phyloP scores from a whole-genome alignment of 2,329 filamentous ascomycete species.

The Fusarium odoratissimum region DNA sequence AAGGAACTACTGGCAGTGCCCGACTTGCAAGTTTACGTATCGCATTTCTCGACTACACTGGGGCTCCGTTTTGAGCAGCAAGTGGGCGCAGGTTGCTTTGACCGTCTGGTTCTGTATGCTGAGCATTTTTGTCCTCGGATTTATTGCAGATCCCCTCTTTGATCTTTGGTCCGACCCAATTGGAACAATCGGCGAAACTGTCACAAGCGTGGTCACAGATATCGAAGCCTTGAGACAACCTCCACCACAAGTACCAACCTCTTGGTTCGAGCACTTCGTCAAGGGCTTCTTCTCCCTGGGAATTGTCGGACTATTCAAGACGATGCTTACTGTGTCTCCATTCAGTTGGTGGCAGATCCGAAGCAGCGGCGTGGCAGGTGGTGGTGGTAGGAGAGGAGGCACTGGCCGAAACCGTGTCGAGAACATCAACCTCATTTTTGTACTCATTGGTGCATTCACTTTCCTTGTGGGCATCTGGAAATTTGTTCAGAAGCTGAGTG shows the following conservation, averaged over 20 bases:
- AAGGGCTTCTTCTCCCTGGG: conserved; percentile 94
- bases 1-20: conserved; percentile 87
- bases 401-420: conserved; percentile 83
- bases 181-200: conserved; percentile 67
- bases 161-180: conserved; percentile 86
- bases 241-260: conserved; percentile 62
- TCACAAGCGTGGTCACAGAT: conserved; percentile 59
- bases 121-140: conserved; percentile 85
- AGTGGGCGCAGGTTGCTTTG: conserved; percentile 73
- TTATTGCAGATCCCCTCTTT: conserved; percentile 92
- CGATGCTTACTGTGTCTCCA: conserved; percentile 77
- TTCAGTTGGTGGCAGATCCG: conserved; percentile 83
- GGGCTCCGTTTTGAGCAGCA: conserved; percentile 76
- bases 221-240: conserved; percentile 50
- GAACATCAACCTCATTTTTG: conserved; percentile 81
- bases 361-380: conserved; percentile 65
- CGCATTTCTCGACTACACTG: conserved; percentile 80
- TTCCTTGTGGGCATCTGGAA: conserved; percentile 89
- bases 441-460: conserved; percentile 82
- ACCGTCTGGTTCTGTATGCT: conserved; percentile 78
- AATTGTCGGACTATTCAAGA: conserved; percentile 85
- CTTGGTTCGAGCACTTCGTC: conserved; percentile 85
- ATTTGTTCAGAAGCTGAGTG: conserved; percentile 78
- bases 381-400: conserved; percentile 64
- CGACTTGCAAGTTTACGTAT: conserved; percentile 88